These are phyloP conservation scores for Dendrobium chrysotoxum DNA, from an alignment of 106 monocot species.

Conservation along the genomic window DNA sequence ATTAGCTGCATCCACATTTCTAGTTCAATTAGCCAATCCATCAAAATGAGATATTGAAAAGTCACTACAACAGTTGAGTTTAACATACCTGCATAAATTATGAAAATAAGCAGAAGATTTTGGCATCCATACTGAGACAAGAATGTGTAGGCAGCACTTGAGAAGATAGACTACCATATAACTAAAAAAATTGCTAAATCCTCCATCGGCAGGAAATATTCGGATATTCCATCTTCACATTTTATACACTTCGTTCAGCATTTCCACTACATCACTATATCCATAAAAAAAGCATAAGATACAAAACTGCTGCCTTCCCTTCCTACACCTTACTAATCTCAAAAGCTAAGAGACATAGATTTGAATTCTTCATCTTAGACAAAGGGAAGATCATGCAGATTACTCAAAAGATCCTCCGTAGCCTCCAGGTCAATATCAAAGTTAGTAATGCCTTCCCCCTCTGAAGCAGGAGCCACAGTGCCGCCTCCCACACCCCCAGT, in stretches of 20 bases:
- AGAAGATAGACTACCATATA: not conserved
- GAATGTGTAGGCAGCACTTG: not conserved
- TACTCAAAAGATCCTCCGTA: constrained; percentile 8
- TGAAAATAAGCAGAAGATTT: not conserved
- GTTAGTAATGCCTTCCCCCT: constrained; percentile 9
- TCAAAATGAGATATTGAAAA: not conserved
- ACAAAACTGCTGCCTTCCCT: not conserved
- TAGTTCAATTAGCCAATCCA: not conserved
- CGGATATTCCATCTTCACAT: not conserved
- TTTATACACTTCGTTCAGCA: not conserved
- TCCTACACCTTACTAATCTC: not conserved
- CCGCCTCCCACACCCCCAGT: not conserved
- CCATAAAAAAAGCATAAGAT: not conserved
- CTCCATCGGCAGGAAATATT: not conserved
- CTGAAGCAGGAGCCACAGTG: not conserved
- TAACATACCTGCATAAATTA: constrained; percentile 1
- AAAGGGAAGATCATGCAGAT: constrained; percentile 9
- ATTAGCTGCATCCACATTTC: not conserved
- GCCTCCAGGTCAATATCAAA: constrained; percentile 9
- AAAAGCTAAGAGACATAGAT: not conserved
- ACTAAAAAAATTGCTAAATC: not conserved
- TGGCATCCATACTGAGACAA: constrained; percentile 1
- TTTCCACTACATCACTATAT: constrained; percentile 1
- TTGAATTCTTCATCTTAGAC: not conserved
- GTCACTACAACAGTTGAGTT: not conserved